phyloP scores from a whole-genome alignment of 2,329 filamentous ascomycete genomes.

The Penicillium sp. region DNA sequence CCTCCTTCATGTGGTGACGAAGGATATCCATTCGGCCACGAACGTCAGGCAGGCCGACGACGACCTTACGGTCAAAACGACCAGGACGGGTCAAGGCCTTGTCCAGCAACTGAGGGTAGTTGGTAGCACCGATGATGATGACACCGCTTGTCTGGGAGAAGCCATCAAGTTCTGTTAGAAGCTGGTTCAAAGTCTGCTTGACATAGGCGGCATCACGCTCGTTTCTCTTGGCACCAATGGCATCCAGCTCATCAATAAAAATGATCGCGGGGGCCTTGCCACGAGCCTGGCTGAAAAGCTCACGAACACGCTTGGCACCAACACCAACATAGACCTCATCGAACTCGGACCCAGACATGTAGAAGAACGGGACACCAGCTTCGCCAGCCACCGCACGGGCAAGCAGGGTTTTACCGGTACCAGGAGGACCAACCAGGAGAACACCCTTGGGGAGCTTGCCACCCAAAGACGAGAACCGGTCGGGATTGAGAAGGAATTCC shows the following conservation, averaged over 20 bases:
- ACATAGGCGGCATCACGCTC: conserved; percentile 90
- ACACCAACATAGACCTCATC: conserved; percentile 98
- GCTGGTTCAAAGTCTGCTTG: conserved; percentile 95
- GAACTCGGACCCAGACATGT: conserved; percentile 99
- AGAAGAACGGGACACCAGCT: conserved; percentile 97
- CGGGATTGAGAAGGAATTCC: conserved; percentile 90
- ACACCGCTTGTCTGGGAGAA: conserved; percentile 94
- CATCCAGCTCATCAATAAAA: conserved; percentile 92
- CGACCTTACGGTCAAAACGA: conserved; percentile 90
- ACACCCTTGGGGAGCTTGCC: conserved; percentile 97
- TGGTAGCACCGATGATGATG: conserved; percentile 93
- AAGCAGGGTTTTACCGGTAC: conserved; percentile 94
- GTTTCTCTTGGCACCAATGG: conserved; percentile 90
- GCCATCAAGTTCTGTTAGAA: conserved; percentile 93
- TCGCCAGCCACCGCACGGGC: conserved; percentile 95
- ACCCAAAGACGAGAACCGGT: conserved; percentile 88
- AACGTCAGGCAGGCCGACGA: conserved; percentile 85
- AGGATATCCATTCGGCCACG: conserved; percentile 89
- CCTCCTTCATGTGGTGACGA: conserved; percentile 88
- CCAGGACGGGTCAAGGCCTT: conserved; percentile 92
- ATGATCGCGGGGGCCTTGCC: conserved; percentile 87
- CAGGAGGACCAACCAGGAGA: conserved; percentile 87
- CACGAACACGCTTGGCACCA: conserved; percentile 90
- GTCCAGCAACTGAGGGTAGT: conserved; percentile 90
- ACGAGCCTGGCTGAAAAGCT: conserved; percentile 81